A percentile compares a stretch with the other conserved stretches of the same genome.
Evolutionary conservation across 2,329 filamentous ascomycete genomes (phyloP).

Genomic region (Cryphonectria radicalis): DNA sequence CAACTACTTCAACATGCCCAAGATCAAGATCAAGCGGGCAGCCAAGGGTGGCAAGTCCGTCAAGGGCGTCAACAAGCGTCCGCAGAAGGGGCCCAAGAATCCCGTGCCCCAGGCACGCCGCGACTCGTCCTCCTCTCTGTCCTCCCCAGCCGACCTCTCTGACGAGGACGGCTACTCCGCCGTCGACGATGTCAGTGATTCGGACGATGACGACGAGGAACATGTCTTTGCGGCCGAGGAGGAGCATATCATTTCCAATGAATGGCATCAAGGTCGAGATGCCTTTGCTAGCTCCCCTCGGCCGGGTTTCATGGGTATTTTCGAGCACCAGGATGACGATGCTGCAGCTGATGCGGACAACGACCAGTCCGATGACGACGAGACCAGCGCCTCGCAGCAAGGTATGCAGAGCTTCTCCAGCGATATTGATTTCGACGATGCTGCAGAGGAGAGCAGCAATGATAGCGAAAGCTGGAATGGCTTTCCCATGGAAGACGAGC

Average conservation of each 20-base stretch:
- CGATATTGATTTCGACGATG: slow-evolving; percentile 41
- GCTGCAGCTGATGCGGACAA: slow-evolving; percentile 43
- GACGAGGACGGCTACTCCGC: slow-evolving; percentile 75
- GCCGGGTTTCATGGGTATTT: slow-evolving; percentile 41
- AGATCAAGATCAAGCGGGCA: slow-evolving; percentile 26
- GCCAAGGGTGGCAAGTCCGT: slow-evolving; percentile 28
- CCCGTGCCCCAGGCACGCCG: slow-evolving; percentile 45
- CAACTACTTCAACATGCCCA: slow-evolving; percentile 16
- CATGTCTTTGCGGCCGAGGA: slow-evolving; percentile 80
- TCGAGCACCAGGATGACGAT: slow-evolving; percentile 35
- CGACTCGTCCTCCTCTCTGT: slow-evolving; percentile 58
- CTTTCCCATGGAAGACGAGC: slow-evolving; percentile 41
- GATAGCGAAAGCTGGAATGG: slow-evolving; percentile 51
- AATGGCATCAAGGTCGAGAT: slow-evolving; percentile 42
- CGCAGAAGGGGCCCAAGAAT: slow-evolving; percentile 24
- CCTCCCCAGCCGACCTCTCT: slow-evolving; percentile 61
- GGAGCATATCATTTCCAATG: slow-evolving; percentile 66
- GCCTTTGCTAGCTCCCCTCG: slow-evolving; percentile 53
- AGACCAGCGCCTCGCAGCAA: slow-evolving; percentile 43
- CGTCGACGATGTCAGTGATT: slow-evolving; percentile 80
- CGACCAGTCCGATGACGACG: slow-evolving; percentile 43
- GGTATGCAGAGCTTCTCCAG: slow-evolving; percentile 35
- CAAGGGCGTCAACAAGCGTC: slow-evolving; percentile 27
- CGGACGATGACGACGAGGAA: slow-evolving; percentile 77
- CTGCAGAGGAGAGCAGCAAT: slow-evolving; percentile 45